phyloP scores from a whole-genome alignment of 208 protist genomes.

The Leishmania turanica region DNA sequence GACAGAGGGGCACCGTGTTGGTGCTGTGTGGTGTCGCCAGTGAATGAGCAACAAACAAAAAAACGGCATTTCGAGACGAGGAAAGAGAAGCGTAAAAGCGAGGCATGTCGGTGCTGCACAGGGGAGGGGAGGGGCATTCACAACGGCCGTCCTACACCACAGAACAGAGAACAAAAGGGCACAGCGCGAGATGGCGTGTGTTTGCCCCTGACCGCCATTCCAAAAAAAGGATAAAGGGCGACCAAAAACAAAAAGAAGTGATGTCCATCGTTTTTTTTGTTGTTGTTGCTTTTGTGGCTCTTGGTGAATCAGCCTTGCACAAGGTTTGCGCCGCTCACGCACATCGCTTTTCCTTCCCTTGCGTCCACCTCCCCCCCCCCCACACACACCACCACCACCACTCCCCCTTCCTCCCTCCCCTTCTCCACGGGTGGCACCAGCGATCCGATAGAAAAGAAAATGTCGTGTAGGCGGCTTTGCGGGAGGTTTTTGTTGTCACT shows the following conservation, averaged over 20 bases:
- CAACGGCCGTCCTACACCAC: background rate
- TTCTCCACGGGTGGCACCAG: background rate
- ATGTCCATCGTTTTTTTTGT: background rate
- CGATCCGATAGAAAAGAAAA: background rate
- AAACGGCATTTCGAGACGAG: background rate
- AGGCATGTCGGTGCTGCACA: constrained; percentile 7
- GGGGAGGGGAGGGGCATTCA: background rate
- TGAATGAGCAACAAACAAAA: background rate
- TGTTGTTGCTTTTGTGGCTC: background rate
- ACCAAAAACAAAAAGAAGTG: background rate
- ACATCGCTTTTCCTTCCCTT: background rate
- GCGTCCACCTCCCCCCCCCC: background rate
- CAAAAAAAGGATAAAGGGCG: background rate
- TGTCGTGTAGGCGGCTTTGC: background rate
- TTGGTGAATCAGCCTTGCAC: background rate
- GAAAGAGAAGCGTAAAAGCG: constrained; percentile 11
- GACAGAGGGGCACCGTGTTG: background rate
- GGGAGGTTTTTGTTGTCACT: background rate
- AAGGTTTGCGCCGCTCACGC: background rate
- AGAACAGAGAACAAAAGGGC: background rate
- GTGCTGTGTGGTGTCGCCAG: background rate
- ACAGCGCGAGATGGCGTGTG: background rate
- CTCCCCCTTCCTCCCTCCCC: too few species aligned
- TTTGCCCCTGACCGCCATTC: background rate
- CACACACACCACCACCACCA: too few species aligned